Base-by-base conservation (phyloP, 2,329 filamentous ascomycete species). In the Neonectria hederae region DNA sequence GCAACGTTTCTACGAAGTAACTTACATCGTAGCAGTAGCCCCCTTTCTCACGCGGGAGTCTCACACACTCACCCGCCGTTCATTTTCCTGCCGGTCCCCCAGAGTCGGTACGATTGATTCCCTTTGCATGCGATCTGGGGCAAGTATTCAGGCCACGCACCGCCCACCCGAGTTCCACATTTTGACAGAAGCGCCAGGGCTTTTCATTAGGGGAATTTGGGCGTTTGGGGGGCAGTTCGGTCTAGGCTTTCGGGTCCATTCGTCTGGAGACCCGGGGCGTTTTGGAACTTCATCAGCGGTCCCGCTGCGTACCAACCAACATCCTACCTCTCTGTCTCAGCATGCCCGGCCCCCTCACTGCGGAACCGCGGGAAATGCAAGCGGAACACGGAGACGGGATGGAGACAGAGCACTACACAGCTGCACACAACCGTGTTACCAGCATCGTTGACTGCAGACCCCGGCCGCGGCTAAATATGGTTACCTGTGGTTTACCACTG, bases 401-500 rank as follows among this genome's bases (percentile, higher is more conserved):
- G 13, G 14, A 38, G 8, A 28, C 28, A 28, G n/a, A n/a, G n/a
- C n/a, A n/a, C n/a, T n/a, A n/a, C n/a, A n/a, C n/a, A 9, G 3
- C 3, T 9, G 30, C 30, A 13, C 11, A 26, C 4, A 26, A 26
- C 24, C 24, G 24, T 26, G 24, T 26, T 26, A 26, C 24, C 24
- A 26, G 24, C 24, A 26, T 26, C 7, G 24, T 26, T 8, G 28
- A 30, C 30, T 32, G 30, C 38, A 10, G 38, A 17, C 38, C 38
- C 38, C 8, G 56, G 43, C 43, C 32, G 61, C 64, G 61, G 64
- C 53, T 60, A 66, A 64, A 59, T 63, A 46, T 54, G 65, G 65
- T 24, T 59, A 66, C 55, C 46, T 54, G 54, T 51, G 65, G 54
- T 38, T 52, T 57, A 65, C n/a, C n/a, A n/a, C 30, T 32, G 30